phyloP scores from a whole-genome alignment of 1,139 yeast genomes.

The Saccharomyces hybrid region DNA sequence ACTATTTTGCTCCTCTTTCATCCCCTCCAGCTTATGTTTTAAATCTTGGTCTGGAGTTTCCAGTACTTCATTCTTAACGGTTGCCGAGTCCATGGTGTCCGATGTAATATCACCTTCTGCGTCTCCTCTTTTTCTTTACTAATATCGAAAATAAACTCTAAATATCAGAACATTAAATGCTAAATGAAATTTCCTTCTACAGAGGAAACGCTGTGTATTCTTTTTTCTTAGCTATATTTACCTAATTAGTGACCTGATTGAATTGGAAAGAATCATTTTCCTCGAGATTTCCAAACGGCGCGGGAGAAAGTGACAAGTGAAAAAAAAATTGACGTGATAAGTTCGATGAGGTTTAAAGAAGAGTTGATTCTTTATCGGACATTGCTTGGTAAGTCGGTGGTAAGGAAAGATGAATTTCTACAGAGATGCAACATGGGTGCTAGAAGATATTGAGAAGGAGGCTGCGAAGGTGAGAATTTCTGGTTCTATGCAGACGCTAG shows the following conservation, averaged over 20 bases:
- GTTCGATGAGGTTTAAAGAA: conserved; percentile 1
- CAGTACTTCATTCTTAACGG: background rate
- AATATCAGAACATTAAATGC: background rate
- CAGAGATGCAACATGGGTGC: conserved; percentile 48
- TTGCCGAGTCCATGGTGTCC: background rate
- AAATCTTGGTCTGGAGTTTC: background rate
- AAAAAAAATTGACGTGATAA: background rate
- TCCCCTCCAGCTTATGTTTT: conserved; percentile 2
- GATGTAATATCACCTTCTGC: background rate
- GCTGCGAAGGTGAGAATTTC: conserved; percentile 31
- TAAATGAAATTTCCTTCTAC: background rate
- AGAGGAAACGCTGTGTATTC: background rate
- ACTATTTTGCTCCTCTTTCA: conserved; percentile 2
- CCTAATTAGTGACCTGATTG: background rate
- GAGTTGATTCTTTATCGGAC: background rate
- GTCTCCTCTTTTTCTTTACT: background rate
- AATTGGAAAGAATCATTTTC: background rate
- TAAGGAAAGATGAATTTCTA: conserved; percentile 45
- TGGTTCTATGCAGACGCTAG: conserved; percentile 60
- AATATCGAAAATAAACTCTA: background rate
- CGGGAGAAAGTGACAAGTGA: background rate
- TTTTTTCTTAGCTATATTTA: background rate
- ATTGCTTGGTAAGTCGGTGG: background rate
- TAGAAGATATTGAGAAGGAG: conserved; percentile 33
- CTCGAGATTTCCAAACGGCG: background rate